Base-by-base conservation (phyloP, 805 yeast genomes). In the Zygoascus bituminiphila region DNA sequence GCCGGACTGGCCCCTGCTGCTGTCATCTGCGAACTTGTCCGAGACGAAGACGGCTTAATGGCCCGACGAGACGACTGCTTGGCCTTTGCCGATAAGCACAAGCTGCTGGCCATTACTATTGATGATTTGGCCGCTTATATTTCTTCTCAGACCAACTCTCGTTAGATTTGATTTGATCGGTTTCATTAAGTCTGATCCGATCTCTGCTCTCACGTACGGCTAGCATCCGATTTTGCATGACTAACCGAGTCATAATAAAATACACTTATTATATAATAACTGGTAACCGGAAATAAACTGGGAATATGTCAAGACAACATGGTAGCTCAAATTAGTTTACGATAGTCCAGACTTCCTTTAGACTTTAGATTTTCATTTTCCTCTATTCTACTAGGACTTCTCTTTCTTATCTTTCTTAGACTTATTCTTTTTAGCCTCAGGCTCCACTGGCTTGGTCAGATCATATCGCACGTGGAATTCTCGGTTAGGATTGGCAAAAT, bases 21-120 rank as follows among this genome's bases (percentile, higher is more conserved):
- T 14, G 93, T 84, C 33, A 91, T 93, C 57, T 86, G 98, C 66
- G 99, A 93, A 70, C 72, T 93, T 57, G 98, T 93, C 21, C 78
- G 84, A 50, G 98, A 88, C 56, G 84, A 80, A 43, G 98, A 93
- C 61, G 98, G 98, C 0, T 72, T 84, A 54, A 93, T 93, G 98
- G 88, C 89, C 82, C 81, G 98, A 64, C 71, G 88, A 53, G 84
- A 81, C 53, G 96, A 93, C 62, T 93, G 98, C 67, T 66, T 75
- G 42, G 70, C 70, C 59, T 93, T 93, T 62, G 75, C 85, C 39
- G 64, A 75, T 58, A 64, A 76, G 55, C 79, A 77, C 58, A 72
- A 72, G 43, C 68, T 93, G 51, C 84, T 83, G 62, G 68, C 87
- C 20, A 80, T 91, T 53, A 83, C 88, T 26, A 89, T 91, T 58